A percentile compares a stretch with the other conserved stretches of the same genome.
These are phyloP conservation scores for Meyerozyma carpophila DNA, from an alignment of 1,139 yeast genomes.

Conservation along the genomic window DNA sequence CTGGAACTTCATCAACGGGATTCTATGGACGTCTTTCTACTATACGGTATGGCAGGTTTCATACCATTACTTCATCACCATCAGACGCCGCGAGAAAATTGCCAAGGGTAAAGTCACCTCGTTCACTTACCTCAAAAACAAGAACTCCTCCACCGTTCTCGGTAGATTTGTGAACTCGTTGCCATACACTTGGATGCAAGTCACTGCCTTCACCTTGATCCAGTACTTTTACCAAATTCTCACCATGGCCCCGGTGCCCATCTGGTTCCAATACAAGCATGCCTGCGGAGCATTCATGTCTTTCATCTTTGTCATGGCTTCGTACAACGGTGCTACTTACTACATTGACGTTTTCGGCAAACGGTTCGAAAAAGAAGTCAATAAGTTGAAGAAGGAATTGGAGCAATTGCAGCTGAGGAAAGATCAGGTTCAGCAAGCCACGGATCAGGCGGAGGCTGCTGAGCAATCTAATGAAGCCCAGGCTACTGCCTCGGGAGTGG, in stretches of 20 bases:
- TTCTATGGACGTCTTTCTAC: constrained; percentile 74
- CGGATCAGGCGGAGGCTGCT: background rate
- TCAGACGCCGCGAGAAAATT: constrained; percentile 72
- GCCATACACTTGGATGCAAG: constrained; percentile 79
- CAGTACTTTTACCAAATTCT: constrained; percentile 83
- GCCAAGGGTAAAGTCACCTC: constrained; percentile 84
- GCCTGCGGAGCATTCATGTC: constrained; percentile 67
- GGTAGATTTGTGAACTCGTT: constrained; percentile 79
- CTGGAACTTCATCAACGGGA: constrained; percentile 72
- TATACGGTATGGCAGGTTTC: constrained; percentile 88
- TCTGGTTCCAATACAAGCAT: constrained; percentile 70
- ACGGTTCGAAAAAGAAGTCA: constrained; percentile 78
- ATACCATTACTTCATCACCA: constrained; percentile 89
- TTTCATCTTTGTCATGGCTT: constrained; percentile 69
- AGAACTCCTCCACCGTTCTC: constrained; percentile 57
- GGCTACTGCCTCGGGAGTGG: background rate
- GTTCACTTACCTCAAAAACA: constrained; percentile 73
- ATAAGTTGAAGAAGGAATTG: constrained; percentile 64
- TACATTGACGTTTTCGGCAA: constrained; percentile 89
- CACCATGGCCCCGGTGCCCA: constrained; percentile 88
- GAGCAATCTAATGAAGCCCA: background rate
- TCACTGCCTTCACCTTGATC: constrained; percentile 75
- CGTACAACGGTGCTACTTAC: constrained; percentile 92
- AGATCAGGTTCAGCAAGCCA: constrained; percentile 3
- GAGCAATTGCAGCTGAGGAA: constrained; percentile 41